A percentile compares a stretch with the other conserved stretches of the same genome.
Evolutionary conservation across 192 early-diverging fungal species (phyloP).

Genomic region (Lobosporangium transversale): DNA sequence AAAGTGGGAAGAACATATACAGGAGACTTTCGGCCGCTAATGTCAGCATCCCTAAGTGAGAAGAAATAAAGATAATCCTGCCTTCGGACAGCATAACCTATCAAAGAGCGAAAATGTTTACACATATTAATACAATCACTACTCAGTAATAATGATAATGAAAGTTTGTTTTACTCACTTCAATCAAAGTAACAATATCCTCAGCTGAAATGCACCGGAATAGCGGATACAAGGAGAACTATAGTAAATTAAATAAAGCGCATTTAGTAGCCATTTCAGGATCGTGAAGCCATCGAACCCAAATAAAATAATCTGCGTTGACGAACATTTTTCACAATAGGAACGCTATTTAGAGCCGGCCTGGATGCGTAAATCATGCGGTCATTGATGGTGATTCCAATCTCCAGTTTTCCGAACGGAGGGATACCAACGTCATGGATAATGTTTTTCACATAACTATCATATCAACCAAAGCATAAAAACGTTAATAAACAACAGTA

Average conservation of each 20-base stretch:
- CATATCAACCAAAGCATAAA: too few species aligned
- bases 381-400: slow-evolving; percentile 72
- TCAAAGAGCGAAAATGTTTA: not conserved
- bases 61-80: slow-evolving; percentile 78
- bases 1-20: slow-evolving; percentile 74
- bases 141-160: not conserved
- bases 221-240: slow-evolving; percentile 82
- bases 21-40: slow-evolving; percentile 72
- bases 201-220: slow-evolving; percentile 74
- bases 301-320: not conserved
- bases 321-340: slow-evolving; percentile 77
- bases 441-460: slow-evolving; percentile 71
- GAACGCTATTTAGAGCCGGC: slow-evolving; percentile 79
- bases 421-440: slow-evolving; percentile 79
- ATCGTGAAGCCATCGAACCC: not conserved
- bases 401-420: slow-evolving; percentile 81
- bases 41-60: slow-evolving; percentile 73
- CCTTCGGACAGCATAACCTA: slow-evolving; percentile 71
- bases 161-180: slow-evolving; percentile 49
- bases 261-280: too few species aligned
- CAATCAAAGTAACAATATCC: slow-evolving; percentile 75
- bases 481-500: not conserved
- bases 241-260: slow-evolving; percentile 1
- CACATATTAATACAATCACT: not conserved
- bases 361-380: slow-evolving; percentile 71